phyloP scores from a whole-genome alignment of 805 yeast species.

The Hanseniaspora guilliermondii region DNA sequence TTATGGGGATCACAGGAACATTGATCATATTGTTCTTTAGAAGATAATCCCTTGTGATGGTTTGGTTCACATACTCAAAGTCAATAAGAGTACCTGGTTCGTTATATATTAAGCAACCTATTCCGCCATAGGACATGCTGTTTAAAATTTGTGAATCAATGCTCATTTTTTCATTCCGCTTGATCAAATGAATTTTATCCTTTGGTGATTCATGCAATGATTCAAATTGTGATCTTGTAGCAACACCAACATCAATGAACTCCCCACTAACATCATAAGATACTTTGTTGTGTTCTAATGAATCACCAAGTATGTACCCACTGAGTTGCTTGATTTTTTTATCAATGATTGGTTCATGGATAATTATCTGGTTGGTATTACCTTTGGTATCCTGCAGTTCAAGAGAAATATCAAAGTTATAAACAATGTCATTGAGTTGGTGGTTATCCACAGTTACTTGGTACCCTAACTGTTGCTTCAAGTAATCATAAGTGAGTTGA shows the following conservation, averaged over 20 bases:
- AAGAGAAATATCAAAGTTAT: conserved; percentile 33
- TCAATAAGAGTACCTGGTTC: conserved; percentile 22
- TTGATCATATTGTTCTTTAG: neutral
- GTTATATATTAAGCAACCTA: conserved; percentile 39
- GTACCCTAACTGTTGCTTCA: conserved; percentile 39
- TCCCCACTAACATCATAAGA: conserved; percentile 46
- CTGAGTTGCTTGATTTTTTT: conserved; percentile 36
- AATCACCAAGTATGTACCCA: conserved; percentile 31
- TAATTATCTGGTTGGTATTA: neutral
- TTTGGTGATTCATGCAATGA: conserved; percentile 25
- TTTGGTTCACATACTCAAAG: conserved; percentile 54
- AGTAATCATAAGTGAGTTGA: conserved; percentile 39
- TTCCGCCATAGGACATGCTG: conserved; percentile 52
- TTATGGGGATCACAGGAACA: conserved; percentile 12
- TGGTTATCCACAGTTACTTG: conserved; percentile 41
- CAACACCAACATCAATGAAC: conserved; percentile 52
- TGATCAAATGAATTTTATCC: conserved; percentile 47
- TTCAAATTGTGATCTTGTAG: conserved; percentile 42
- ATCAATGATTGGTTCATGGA: conserved; percentile 34
- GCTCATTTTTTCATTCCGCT: conserved; percentile 21
- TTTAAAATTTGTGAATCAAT: conserved; percentile 35
- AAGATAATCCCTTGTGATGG: conserved; percentile 42
- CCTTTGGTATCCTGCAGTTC: conserved; percentile 17
- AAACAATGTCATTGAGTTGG: conserved; percentile 44
- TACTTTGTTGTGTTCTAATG: conserved; percentile 30